Base-by-base conservation (phyloP, 2,329 filamentous ascomycete genomes). In the Stachybotrys echinatus region DNA sequence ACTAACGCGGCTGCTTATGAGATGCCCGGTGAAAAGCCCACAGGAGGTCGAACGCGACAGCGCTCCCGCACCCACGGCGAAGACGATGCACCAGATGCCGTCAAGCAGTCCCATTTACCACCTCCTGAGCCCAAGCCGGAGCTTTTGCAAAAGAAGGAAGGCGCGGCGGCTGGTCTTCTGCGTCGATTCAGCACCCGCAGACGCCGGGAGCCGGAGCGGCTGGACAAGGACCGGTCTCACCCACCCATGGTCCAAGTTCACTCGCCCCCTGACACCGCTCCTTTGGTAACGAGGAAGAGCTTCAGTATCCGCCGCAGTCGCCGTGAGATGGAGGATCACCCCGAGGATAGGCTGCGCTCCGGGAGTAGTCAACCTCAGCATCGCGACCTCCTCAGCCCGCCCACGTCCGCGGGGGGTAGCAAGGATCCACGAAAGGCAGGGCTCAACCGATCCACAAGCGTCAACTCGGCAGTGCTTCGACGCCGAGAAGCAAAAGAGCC, bases 21-120 rank as follows among this genome's bases (percentile, higher is more conserved):
- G 65, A 87, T 96, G 79, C 84, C 89, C 0, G 92, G 92, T 18
- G 91, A 96, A 68, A 92, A 85, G 63, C 85, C 89, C 12, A 94
- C 89, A 1, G 89, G 91, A 42, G 89, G 89, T 42, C 80, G 92
- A 52, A 86, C 89, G 31, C 80, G 94, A 46, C 90, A 92, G 7
- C 81, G 94, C 45, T 91, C 94, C 34, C 81, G 94, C 56, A 97
- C 94, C 0, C 92, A 97, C 62, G 94, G 92, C 17, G 94, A 97
- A 67, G 92, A 97, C 54, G 94, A 99, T 51, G 80, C 89, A 12
- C 79, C 85, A 1, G 89, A 95, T 45, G 78, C 51, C 38, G 56
- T 56, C 22, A 70, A 64, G 46, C 62, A 59, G 23, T 47, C 54
- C 1, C 57, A 58, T 21, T 50, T 54, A 6, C 59, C 65, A 17